phyloP scores from a whole-genome alignment of 2,329 filamentous ascomycete genomes.

The Fusarium sp. region DNA sequence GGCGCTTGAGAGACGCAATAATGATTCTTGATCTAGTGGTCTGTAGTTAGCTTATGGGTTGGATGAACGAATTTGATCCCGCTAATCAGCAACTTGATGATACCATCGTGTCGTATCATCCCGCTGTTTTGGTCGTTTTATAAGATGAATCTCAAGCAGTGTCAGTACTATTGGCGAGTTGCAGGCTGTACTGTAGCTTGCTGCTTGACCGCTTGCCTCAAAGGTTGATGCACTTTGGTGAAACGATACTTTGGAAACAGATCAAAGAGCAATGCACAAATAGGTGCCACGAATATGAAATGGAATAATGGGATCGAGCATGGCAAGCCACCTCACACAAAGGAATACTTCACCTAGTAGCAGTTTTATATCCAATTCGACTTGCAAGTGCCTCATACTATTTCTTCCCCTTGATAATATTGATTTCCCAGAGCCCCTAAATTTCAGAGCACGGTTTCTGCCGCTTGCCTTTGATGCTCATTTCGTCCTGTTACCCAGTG shows the following conservation, averaged over 20 bases:
- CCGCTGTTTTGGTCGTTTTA: neutral
- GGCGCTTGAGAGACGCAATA: no score
- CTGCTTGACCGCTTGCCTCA: neutral
- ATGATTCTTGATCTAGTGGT: neutral
- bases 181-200: neutral
- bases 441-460: neutral
- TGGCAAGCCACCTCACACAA: neutral
- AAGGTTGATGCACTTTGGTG: slow-evolving; percentile 1
- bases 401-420: neutral
- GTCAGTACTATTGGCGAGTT: neutral
- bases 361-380: neutral
- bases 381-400: neutral
- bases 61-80: neutral
- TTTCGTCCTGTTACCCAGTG: neutral
- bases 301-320: neutral
- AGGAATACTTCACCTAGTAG: neutral
- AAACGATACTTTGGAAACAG: neutral
- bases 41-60: slow-evolving; percentile 4
- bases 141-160: neutral
- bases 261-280: neutral
- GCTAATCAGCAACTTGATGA: neutral
- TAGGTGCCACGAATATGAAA: neutral
- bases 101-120: neutral
- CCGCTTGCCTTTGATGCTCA: neutral
- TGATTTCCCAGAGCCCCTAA: neutral